Conservation (phyloP, 768 basidiomycete genomes). For the Hygrophorus pudorinus region DNA sequence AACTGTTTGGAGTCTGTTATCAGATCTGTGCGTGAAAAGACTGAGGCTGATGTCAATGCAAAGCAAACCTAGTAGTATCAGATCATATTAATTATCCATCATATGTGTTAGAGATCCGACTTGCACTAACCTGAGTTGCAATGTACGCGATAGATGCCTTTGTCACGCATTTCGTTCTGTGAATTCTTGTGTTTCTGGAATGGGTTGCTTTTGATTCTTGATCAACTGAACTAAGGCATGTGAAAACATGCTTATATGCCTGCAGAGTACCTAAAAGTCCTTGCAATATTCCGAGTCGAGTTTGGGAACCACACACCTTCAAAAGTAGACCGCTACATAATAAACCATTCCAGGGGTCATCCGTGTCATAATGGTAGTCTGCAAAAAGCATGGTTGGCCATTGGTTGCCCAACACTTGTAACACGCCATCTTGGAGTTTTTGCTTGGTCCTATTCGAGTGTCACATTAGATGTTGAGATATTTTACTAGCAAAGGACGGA, state of each 20-base stretch:
- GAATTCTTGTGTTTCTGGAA: constrained; percentile 3
- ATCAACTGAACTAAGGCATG: neutral
- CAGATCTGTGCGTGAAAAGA: neutral
- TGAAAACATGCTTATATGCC: constrained; percentile 2
- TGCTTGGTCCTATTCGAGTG: too few species aligned
- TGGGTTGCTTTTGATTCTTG: neutral
- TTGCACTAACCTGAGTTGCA: constrained; percentile 3
- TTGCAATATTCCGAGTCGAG: neutral
- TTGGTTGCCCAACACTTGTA: too few species aligned
- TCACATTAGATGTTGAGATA: too few species aligned
- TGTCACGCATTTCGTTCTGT: constrained; percentile 4
- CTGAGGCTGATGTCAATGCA: neutral
- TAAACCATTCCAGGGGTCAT: neutral
- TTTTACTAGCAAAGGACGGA: too few species aligned
- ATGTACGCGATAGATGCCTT: constrained; percentile 5
- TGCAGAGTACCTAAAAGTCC: neutral
- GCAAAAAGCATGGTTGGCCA: too few species aligned
- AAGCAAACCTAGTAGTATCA: neutral
- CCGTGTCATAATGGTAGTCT: too few species aligned
- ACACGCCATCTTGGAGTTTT: too few species aligned
- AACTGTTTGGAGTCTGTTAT: neutral
- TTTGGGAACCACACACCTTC: neutral
- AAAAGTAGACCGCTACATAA: neutral
- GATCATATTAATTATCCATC: neutral
- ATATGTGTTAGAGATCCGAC: too few species aligned